Conservation (phyloP, 129 eudicot species). For the Kitagawia praeruptora region DNA sequence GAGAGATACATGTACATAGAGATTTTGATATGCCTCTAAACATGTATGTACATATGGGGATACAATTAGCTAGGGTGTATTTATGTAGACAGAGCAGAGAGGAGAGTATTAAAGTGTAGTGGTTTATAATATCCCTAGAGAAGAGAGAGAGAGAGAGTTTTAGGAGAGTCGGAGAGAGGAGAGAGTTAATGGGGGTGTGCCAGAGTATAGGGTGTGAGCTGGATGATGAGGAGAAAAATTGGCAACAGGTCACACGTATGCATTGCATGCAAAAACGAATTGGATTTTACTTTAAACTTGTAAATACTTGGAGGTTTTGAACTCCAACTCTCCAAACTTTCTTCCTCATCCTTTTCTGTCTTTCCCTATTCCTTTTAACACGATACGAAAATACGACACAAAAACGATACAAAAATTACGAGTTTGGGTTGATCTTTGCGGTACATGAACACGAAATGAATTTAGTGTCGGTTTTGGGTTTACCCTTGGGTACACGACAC, state of each 20-base stretch:
- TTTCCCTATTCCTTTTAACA: not conserved
- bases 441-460: too few relatives aligned
- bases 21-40: not conserved
- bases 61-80: not conserved
- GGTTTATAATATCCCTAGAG: not conserved
- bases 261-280: not conserved
- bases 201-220: conserved; percentile 13
- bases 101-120: not conserved
- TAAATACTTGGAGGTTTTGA: not conserved
- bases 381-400: too few relatives aligned
- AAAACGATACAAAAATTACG: too few relatives aligned
- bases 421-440: too few relatives aligned
- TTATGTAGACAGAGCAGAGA: not conserved
- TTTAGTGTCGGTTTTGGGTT: too few relatives aligned
- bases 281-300: not conserved
- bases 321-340: not conserved
- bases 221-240: not conserved
- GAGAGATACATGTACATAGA: not conserved
- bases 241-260: conserved; percentile 18
- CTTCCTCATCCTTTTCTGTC: not conserved
- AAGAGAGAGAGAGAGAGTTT: not conserved
- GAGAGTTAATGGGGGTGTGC: conserved; percentile 12
- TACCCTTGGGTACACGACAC: too few relatives aligned
- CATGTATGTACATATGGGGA: not conserved
- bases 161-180: not conserved